These are phyloP conservation scores for Neurospora tetrasperma DNA, from an alignment of 495 filamentous ascomycete genomes.

Conservation along the genomic window DNA sequence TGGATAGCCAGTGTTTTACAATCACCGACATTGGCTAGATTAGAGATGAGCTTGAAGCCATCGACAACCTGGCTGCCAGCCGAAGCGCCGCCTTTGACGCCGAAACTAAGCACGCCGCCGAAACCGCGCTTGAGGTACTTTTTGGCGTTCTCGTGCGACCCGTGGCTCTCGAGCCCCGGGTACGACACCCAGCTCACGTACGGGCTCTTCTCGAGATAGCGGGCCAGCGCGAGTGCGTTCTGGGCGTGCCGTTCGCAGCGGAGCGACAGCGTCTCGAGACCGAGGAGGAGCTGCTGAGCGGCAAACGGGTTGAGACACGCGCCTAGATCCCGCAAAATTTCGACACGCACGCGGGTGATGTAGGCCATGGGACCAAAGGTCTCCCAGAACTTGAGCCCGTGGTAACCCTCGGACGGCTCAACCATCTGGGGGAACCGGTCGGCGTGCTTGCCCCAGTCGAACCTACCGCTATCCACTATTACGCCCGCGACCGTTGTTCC, in stretches of 20 bases:
- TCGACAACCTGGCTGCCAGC: conserved; percentile 86
- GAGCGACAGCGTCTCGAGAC: conserved; percentile 82
- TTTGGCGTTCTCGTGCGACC: conserved; percentile 71
- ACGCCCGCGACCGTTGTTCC: conserved; percentile 84
- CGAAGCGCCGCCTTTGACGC: conserved; percentile 75
- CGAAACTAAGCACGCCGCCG: conserved; percentile 87
- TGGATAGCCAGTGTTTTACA: conserved; percentile 95
- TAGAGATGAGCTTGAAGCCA: conserved; percentile 88
- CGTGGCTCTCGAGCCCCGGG: conserved; percentile 76
- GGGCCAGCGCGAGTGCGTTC: conserved; percentile 73
- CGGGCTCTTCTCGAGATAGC: conserved; percentile 73
- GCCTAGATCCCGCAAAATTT: conserved; percentile 85
- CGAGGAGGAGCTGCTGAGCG: conserved; percentile 87
- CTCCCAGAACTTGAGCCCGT: conserved; percentile 96
- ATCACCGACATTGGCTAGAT: conserved; percentile 69
- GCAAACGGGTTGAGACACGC: conserved; percentile 81
- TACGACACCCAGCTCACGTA: conserved; percentile 93
- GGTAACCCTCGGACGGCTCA: conserved; percentile 87
- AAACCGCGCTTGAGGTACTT: conserved; percentile 82
- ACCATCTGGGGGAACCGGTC: conserved; percentile 89
- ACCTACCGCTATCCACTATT: conserved; percentile 85
- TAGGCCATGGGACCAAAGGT: conserved; percentile 82
- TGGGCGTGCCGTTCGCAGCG: conserved; percentile 78
- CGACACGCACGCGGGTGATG: conserved; percentile 62
- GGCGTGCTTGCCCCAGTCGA: conserved; percentile 88